Evolutionary conservation across 2,329 filamentous ascomycete species (phyloP), one percentile per base, ranked within the genome.

Genomic region (Zopfia rhizophila): DNA sequence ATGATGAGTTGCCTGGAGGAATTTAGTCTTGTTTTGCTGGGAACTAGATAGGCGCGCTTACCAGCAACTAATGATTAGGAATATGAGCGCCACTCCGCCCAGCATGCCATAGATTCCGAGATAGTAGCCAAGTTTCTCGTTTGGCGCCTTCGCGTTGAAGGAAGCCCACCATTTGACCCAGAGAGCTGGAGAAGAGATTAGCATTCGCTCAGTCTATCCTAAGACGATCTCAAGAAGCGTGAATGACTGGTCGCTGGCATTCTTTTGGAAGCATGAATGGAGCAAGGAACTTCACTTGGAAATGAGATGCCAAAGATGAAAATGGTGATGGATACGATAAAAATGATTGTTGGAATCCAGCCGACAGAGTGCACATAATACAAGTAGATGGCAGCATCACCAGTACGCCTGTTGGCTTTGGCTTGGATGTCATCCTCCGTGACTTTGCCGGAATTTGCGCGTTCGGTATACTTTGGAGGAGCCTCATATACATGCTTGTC

Each of bases 81-180:
- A 68, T 23, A 58, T 33, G 27, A 69, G 51, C 1, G 65, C 57
- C 2, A 61, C 25, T 2, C 42, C 62, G 37, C 64, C 65, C 28
- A 69, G 55, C 43, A 61, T 58, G 2, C 55, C 56, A 33, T 70
- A 70, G 18, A 70, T 60, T 10, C 66, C 66, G 1, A 70, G 55
- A 43, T 63, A 70, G 41, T 65, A 65, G 1, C 61, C 66, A 14
- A 68, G 58, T n/a, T 57, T 54, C 40, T 62, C 44, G 30, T 78
- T 75, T 1, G 75, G 73, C 14, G 66, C 53, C 0, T 55, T 39
- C 3, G 67, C 60, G 29, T 75, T 77, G 28, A 70, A 74, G 38
- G 75, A 70, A 0, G 77, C 71, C 78, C 66, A 81, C 61, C 75
- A 75, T 45, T 78, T 73, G 5, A 81, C 68, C 78, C 78, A 81